Base-by-base conservation (phyloP, 306 rosid genomes). In the Vigna trinervia region DNA sequence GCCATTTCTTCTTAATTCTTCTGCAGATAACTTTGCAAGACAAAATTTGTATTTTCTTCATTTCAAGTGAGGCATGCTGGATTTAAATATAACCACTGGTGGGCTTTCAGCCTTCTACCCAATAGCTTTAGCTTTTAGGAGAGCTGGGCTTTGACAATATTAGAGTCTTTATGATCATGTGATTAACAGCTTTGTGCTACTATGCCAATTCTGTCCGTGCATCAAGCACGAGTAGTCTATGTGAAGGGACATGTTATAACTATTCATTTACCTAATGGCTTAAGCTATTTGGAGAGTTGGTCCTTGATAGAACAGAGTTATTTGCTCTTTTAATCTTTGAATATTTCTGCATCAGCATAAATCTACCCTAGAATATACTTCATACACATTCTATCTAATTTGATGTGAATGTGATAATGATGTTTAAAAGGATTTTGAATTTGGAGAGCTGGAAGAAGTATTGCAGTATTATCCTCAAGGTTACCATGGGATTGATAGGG, bases 401-500 rank as follows among this genome's bases (percentile, higher is more conserved):
- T 90, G 77, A 84, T 39, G 63, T 20, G 63, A 78, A 84, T 50
- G 60, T 15, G 64, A 63, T 54, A 11, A 54, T 57, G 71, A 50
- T 61, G 52, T 86, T 51, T 71, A 83, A 71, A 30, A 96, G 99
- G 98, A 91, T 86, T 96, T 91, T 66, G 97, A 89, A 71, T 92
- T 91, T 75, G 90, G 87, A 81, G 99, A 96, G 86, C 94, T 88
- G 58, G 97, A 92, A 80, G 99, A 88, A 86, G 98, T 96, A 56
- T 69, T 92, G 85, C 96, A 92, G 84, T 92, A 88, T 82, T 96
- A 96, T 76, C 99, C 99, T 66, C 99, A 96, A 76, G 99, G 98
- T 63, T 92, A 96, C 63, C 99, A 96, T 82, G 99, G 98, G 58
- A 87, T 92, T 83, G 99, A 96, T 63, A 96, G 84, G 85, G 99